Base-by-base conservation (phyloP, 805 yeast species). In the Lachancea nothofagi region DNA sequence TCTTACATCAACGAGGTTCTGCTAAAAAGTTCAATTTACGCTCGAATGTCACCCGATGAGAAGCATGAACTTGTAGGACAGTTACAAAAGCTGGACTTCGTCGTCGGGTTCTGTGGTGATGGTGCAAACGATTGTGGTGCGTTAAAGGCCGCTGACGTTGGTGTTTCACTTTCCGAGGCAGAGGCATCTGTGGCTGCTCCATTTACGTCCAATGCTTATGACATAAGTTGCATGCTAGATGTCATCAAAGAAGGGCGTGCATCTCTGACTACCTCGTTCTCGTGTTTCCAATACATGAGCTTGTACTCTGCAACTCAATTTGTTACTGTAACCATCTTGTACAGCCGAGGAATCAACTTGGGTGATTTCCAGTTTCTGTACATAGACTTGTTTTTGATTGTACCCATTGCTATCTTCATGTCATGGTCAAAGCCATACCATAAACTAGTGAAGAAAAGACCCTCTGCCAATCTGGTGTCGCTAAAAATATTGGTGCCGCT, bases 41-140 rank as follows among this genome's bases (percentile, higher is more conserved):
- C 99, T 0, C 72, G 99, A 48, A 93, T 93, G 99, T 89, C 97
- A 0, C 99, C 99, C 0, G 98, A 94, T 62, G 99, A 93, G 61
- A 93, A 93, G 56, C 96, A 93, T 60, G 98, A 93, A 62, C 69
- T 93, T 34, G 96, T 93, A 25, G 89, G 84, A 53, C 86, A 83
- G 57, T 65, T 93, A 10, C 96, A 88, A 59, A 72, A 69, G 17
- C 57, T 93, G 15, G 96, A 89, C 54, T 90, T 90, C 57, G 86
- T 95, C 0, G 95, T 87, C 34, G 96, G 97, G 2, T 93, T 93
- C 62, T 93, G 97, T 65, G 99, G 99, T 26, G 99, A 93, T 65
- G 99, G 99, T 48, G 99, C 99, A 5, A 93, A 93, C 62, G 99
- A 93, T 58, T 93, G 97, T 64, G 98, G 98, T 50, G 99, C 99